Evolutionary conservation across 2,329 filamentous ascomycete genomes (phyloP), one percentile per base, ranked within the genome.

Genomic region (Zymoseptoria pseudotritici): DNA sequence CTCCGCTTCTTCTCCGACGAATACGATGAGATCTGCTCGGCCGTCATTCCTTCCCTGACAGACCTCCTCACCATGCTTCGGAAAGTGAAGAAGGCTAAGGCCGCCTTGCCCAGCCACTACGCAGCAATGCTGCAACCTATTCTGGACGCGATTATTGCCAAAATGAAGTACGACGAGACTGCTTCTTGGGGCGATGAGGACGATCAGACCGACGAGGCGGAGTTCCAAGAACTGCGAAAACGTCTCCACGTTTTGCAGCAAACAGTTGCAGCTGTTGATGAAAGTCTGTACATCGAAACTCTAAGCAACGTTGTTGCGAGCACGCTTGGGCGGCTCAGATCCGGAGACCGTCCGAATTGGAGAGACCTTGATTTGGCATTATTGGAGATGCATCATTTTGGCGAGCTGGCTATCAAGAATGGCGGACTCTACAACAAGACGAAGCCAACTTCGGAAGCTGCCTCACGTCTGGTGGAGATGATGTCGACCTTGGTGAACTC

Each of bases 121-220:
- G 81, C 85, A n/a, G 82, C 84, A 56, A 94, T 96, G 83, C 81
- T 99, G 11, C 85, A 89, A 24, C 89, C 91, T 4, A 91, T 97
- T 56, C 79, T 99, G 60, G 90, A 96, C 73, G 91, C 91, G 58
- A 93, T 97, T 68, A 89, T 99, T 61, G 82, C 85, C 58, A 99
- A 99, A 78, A 97, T 97, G 91, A 88, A 93, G 71, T 97, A 96
- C 71, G 94, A 99, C 69, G 93, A 97, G 72, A 97, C 93, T 5
- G 89, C 90, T 1, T 88, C 84, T 20, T 97, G 93, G 93, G 93
- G 92, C 46, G 87, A 92, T 60, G 92, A 97, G 71, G 91, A 96
- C 68, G 92, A 96, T 68, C 88, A 96, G 74, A 96, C 91, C 1
- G 94, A 97, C 69, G 94, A 99, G 76, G 94, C 93, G 24, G 94